Evolutionary conservation across 306 rosid species (phyloP), one percentile per base, ranked within the genome.

Genomic region (Vigna hirtella): DNA sequence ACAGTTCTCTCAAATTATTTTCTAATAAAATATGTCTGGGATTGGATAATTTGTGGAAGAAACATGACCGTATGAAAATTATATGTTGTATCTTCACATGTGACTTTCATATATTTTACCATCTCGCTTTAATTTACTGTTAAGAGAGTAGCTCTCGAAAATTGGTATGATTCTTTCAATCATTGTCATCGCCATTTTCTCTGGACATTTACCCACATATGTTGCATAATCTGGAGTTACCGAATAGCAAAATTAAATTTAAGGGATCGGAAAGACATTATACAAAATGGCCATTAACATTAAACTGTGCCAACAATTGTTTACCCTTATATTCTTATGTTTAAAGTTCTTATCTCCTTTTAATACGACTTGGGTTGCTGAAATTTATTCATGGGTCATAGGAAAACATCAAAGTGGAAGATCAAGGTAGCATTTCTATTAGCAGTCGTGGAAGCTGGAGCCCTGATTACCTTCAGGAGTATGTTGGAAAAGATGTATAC

Each of bases 391-490:
- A 36, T 6, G 16, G 78, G 64, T 79, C 12, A 4, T 68, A 95
- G 97, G 96, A 81, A 66, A 65, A 24, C 45, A 42, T 9, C 34
- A 86, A 79, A 71, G 32, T 72, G 0, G 84, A 78, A 43, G 88
- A 86, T 72, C 90, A 28, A 76, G 70, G 84, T 50, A 88, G 71
- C 83, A 79, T 14, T 55, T 87, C 96, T 16, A 87, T 73, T 48
- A 91, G 97, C 79, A 93, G 98, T 77, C 89, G 77, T 3, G 99
- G 99, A 73, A 96, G 99, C 82, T 96, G 97, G 93, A 91, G 96
- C 86, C 96, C 94, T 1, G 82, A 82, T 61, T 73, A 72, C 28
- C 78, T 88, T 84, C 72, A 86, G 24, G 84, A 73, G 74, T 89
- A 85, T 43, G 48, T 86, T 17, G 77, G 84, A 77, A 91, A 88